Percentiles rank a stretch among this genome's conserved stretches.
Conservation (phyloP, 176 grass and related monocot species). For the Carex cristatella region DNA sequence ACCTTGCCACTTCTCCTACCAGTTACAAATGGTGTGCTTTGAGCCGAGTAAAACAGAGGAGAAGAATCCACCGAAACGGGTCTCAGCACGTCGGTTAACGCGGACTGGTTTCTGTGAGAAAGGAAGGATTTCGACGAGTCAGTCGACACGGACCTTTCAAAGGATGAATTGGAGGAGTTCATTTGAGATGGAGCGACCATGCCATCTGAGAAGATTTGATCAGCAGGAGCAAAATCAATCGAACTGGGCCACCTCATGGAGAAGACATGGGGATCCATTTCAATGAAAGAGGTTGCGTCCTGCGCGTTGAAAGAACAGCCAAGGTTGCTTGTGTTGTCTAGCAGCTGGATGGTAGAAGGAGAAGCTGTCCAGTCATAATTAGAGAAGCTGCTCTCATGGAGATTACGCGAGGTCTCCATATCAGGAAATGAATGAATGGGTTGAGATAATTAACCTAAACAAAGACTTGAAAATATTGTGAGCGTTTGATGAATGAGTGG, state of each 20-base stretch:
- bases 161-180: not conserved
- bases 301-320: conserved; percentile 40
- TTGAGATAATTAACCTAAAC: not conserved
- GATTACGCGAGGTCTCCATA: conserved; percentile 53
- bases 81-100: not conserved
- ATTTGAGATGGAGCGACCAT: conserved; percentile 20
- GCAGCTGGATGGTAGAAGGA: not conserved
- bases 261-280: conserved; percentile 75
- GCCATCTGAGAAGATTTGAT: conserved; percentile 47
- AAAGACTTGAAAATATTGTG: not conserved
- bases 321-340: conserved; percentile 1
- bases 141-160: not conserved
- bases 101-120: not conserved
- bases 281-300: conserved; percentile 53
- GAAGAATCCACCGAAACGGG: conserved; percentile 35
- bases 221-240: conserved; percentile 24
- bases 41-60: conserved; percentile 65
- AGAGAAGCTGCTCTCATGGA: conserved; percentile 53
- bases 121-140: conserved; percentile 19
- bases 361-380: conserved; percentile 17
- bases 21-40: conserved; percentile 52
- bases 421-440: not conserved
- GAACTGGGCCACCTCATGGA: conserved; percentile 75
- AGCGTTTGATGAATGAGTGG: conserved; percentile 13
- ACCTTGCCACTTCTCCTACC: conserved; percentile 22